Evolutionary conservation across 495 filamentous ascomycete genomes (phyloP).

Genomic region (Penicillium longicatenatum): DNA sequence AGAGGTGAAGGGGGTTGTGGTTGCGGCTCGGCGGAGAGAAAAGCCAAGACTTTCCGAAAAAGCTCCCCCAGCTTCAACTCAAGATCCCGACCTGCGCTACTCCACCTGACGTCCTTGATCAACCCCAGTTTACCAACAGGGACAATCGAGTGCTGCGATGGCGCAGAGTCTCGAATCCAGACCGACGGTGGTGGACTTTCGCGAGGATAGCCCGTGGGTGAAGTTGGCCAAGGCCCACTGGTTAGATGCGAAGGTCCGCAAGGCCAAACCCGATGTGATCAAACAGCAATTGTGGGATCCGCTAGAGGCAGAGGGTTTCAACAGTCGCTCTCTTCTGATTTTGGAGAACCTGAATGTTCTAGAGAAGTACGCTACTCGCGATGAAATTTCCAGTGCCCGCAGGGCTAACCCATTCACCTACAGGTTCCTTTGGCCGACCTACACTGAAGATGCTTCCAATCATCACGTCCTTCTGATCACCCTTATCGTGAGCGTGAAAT

Average conservation of each 20-base stretch:
- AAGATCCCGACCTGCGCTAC: slow-evolving; percentile 33
- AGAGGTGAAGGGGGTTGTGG: slow-evolving; percentile 10
- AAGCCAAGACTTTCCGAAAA: slow-evolving; percentile 33
- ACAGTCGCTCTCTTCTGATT: slow-evolving; percentile 72
- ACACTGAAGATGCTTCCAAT: slow-evolving; percentile 84
- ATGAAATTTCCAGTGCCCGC: slow-evolving; percentile 1
- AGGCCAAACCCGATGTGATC: slow-evolving; percentile 81
- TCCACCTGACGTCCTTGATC: slow-evolving; percentile 32
- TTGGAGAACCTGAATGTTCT: slow-evolving; percentile 90
- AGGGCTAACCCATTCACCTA: slow-evolving; percentile 25
- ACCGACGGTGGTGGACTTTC: slow-evolving; percentile 66
- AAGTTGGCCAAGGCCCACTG: slow-evolving; percentile 83
- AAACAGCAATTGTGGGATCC: slow-evolving; percentile 91
- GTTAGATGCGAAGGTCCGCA: slow-evolving; percentile 69
- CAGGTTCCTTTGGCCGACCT: slow-evolving; percentile 94
- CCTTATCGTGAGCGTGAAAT: slow-evolving; percentile 83
- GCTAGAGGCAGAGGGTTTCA: slow-evolving; percentile 78
- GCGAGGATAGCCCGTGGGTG: slow-evolving; percentile 79
- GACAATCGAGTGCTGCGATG: slow-evolving; percentile 44
- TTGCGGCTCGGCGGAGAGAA: slow-evolving; percentile 32
- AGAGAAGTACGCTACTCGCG: slow-evolving; percentile 63
- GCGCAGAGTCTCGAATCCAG: slow-evolving; percentile 52
- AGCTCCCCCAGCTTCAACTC: slow-evolving; percentile 29
- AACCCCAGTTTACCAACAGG: slow-evolving; percentile 29
- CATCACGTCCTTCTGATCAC: slow-evolving; percentile 85